Evolutionary conservation across 768 basidiomycete species (phyloP).

Genomic region (Pleurotus pulmonarius): DNA sequence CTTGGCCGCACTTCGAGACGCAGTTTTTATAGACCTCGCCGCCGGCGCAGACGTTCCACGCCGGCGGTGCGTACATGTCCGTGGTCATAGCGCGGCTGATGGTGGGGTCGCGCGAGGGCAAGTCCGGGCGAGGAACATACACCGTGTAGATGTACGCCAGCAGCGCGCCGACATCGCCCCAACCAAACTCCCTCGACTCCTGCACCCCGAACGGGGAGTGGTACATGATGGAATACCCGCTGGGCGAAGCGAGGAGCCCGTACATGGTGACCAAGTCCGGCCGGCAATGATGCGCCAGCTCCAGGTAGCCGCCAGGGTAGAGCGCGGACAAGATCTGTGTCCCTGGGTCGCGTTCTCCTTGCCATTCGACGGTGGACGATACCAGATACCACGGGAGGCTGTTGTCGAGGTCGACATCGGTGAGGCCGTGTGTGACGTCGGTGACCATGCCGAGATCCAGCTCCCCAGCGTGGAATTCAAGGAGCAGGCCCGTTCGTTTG

Average conservation of each 20-base stretch:
- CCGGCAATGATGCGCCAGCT: constrained; percentile 8
- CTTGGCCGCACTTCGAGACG: background rate
- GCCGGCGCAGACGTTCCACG: constrained; percentile 3
- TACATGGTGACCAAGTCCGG: constrained; percentile 5
- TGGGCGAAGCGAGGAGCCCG: background rate
- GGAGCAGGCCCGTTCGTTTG: too few species aligned
- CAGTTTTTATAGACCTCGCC: background rate
- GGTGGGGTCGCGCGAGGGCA: background rate
- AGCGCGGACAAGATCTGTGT: background rate
- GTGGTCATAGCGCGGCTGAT: background rate
- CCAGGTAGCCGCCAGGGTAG: constrained; percentile 1
- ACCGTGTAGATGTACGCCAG: constrained; percentile 6
- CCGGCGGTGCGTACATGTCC: background rate
- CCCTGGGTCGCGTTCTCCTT: background rate
- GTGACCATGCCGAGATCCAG: too few species aligned
- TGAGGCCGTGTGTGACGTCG: too few species aligned
- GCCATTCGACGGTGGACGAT: too few species aligned
- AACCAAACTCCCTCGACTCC: background rate
- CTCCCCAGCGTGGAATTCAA: too few species aligned
- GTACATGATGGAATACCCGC: constrained; percentile 6
- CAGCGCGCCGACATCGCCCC: constrained; percentile 4
- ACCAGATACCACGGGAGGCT: too few species aligned
- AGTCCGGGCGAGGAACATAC: background rate
- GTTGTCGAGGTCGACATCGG: too few species aligned
- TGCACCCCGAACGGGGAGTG: constrained; percentile 4